Evolutionary conservation across 1,284 basidiomycete species (phyloP).

Genomic region (Trametes sp.): DNA sequence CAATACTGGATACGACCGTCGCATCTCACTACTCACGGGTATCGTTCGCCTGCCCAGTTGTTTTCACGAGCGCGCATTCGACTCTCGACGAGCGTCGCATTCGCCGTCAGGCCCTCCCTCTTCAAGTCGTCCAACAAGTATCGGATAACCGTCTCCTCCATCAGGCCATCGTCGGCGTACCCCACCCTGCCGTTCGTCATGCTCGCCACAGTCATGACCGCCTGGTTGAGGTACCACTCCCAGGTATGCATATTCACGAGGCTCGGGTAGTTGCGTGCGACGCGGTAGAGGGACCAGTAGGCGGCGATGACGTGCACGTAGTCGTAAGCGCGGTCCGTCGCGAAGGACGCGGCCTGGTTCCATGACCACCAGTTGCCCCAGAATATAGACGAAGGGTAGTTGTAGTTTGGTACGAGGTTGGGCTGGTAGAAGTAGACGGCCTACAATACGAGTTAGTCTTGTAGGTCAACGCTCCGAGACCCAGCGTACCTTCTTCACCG

Average conservation of each 20-base stretch:
- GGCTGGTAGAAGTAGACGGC: slow-evolving; percentile 64
- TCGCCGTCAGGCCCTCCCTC: slow-evolving; percentile 57
- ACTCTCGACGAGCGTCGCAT: slow-evolving; percentile 56
- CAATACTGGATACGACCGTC: not conserved
- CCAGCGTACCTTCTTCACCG: slow-evolving; percentile 58
- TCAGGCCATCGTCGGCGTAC: slow-evolving; percentile 57
- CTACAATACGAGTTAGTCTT: slow-evolving; percentile 37
- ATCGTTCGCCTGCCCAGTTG: slow-evolving; percentile 56
- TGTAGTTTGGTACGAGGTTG: slow-evolving; percentile 51
- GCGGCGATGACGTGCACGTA: slow-evolving; percentile 65
- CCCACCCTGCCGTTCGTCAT: slow-evolving; percentile 58
- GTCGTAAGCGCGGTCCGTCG: slow-evolving; percentile 63
- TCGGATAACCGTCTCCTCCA: slow-evolving; percentile 65
- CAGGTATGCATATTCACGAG: slow-evolving; percentile 56
- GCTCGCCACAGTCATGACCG: slow-evolving; percentile 55
- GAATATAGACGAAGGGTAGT: slow-evolving; percentile 56
- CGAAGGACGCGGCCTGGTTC: slow-evolving; percentile 57
- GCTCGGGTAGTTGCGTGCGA: slow-evolving; percentile 62
- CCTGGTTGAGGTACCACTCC: slow-evolving; percentile 67
- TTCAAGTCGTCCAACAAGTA: slow-evolving; percentile 59
- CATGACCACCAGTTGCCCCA: slow-evolving; percentile 70
- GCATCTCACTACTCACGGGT: slow-evolving; percentile 51
- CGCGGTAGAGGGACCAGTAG: slow-evolving; percentile 66
- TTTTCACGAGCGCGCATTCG: slow-evolving; percentile 56
- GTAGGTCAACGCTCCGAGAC: not conserved